These are phyloP conservation scores for Eutypa lata DNA, from an alignment of 2,329 filamentous ascomycete species.

Conservation along the genomic window DNA sequence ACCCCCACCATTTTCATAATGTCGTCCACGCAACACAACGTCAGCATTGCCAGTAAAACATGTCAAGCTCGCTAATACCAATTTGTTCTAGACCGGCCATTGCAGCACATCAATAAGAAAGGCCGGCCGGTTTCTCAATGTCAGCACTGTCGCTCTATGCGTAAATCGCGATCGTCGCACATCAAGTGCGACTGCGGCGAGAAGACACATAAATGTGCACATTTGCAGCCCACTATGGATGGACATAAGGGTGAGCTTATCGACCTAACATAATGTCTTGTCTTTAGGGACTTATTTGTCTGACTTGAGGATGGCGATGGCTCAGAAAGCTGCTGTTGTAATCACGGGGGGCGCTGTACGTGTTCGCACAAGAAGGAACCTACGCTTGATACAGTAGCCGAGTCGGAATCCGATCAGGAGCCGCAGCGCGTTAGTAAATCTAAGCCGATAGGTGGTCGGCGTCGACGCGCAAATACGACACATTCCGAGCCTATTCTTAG, in stretches of 20 bases:
- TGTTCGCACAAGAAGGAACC: slow-evolving; percentile 63
- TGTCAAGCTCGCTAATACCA: slow-evolving; percentile 9
- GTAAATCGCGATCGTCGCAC: slow-evolving; percentile 93
- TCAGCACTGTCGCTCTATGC: slow-evolving; percentile 90
- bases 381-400: slow-evolving; percentile 60
- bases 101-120: slow-evolving; percentile 96
- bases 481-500: slow-evolving; percentile 58
- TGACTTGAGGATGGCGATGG: slow-evolving; percentile 24
- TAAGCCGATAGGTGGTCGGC: slow-evolving; percentile 41
- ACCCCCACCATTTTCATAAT: too few species aligned
- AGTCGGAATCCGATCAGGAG: slow-evolving; percentile 58
- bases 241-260: slow-evolving; percentile 56
- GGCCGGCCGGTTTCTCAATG: slow-evolving; percentile 97
- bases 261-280: slow-evolving; percentile 11
- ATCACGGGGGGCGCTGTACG: slow-evolving; percentile 64
- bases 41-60: too few species aligned
- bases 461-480: slow-evolving; percentile 59
- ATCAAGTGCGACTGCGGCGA: slow-evolving; percentile 96
- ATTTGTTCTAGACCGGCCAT: slow-evolving; percentile 67
- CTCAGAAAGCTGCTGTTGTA: slow-evolving; percentile 66
- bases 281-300: slow-evolving; percentile 18
- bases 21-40: too few species aligned
- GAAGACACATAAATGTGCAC: slow-evolving; percentile 72
- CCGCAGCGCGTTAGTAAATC: slow-evolving; percentile 32
- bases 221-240: slow-evolving; percentile 55